Percentiles rank a stretch among this genome's conserved stretches.
These are phyloP conservation scores for Pterula multifida DNA, from an alignment of 1,284 basidiomycete genomes.

Conservation along the genomic window DNA sequence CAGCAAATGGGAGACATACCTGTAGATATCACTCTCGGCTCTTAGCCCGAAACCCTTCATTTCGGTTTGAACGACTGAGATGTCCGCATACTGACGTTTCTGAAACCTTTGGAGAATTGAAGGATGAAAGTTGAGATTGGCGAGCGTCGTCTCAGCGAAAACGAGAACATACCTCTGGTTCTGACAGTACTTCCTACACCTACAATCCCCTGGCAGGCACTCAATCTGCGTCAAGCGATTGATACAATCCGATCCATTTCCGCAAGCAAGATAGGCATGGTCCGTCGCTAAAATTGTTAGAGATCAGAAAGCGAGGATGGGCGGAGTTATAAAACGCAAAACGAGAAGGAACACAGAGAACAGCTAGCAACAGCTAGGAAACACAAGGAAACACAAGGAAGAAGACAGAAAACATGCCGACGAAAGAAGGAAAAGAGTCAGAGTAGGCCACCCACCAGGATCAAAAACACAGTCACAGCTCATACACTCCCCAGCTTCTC, in stretches of 20 bases:
- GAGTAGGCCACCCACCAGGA: constrained; percentile 50
- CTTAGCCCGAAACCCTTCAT: constrained; percentile 94
- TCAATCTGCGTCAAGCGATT: constrained; percentile 97
- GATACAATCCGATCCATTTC: constrained; percentile 88
- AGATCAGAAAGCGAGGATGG: neutral
- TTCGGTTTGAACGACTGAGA: constrained; percentile 89
- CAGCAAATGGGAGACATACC: constrained; percentile 36
- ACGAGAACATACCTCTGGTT: constrained; percentile 76
- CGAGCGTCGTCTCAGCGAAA: constrained; percentile 11
- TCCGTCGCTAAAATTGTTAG: constrained; percentile 23
- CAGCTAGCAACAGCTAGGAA: too few relatives aligned
- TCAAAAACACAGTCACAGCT: constrained; percentile 84
- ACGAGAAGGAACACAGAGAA: constrained; percentile 13
- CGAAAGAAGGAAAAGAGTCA: constrained; percentile 12
- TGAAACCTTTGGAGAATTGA: constrained; percentile 55
- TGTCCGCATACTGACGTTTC: constrained; percentile 71
- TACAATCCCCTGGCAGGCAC: constrained; percentile 82
- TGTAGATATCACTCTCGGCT: constrained; percentile 56
- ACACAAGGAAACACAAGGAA: too few relatives aligned
- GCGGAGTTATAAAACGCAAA: neutral
- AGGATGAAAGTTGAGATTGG: constrained; percentile 5
- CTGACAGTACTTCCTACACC: constrained; percentile 71
- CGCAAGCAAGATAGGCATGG: constrained; percentile 62
- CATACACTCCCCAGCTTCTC: constrained; percentile 86
- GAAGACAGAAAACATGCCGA: too few relatives aligned